These are phyloP conservation scores for Colletotrichum abscissum DNA, from an alignment of 2,329 filamentous ascomycete genomes.

Conservation along the genomic window DNA sequence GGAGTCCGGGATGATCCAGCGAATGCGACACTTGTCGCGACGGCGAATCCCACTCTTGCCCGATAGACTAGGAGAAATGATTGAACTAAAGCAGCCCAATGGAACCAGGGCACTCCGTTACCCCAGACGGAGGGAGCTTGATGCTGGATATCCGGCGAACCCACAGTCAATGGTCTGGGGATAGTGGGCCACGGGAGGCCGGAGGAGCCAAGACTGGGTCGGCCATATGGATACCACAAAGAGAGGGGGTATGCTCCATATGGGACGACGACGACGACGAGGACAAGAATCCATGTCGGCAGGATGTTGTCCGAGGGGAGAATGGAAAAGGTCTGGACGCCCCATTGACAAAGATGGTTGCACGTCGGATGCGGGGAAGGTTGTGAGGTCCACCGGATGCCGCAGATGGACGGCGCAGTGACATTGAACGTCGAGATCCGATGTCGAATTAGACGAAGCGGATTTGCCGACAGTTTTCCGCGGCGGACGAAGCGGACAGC, in stretches of 20 bases:
- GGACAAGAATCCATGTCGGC: neutral
- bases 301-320: neutral
- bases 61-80: neutral
- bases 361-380: constrained; percentile 7
- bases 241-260: neutral
- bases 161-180: constrained; percentile 14
- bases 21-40: neutral
- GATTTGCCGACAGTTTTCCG: constrained; percentile 7
- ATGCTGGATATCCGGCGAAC: neutral
- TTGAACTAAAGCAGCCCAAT: neutral
- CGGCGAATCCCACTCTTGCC: neutral
- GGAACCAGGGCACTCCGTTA: neutral
- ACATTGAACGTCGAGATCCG: neutral
- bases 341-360: neutral
- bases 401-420: constrained; percentile 2
- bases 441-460: constrained; percentile 6
- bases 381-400: constrained; percentile 6
- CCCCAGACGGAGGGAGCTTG: constrained; percentile 11
- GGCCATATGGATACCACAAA: neutral
- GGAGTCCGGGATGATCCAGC: neutral
- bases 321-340: neutral
- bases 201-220: neutral
- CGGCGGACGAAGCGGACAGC: neutral
- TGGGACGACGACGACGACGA: neutral
- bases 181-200: constrained; percentile 12